Conservation (phyloP, 805 yeast genomes). For the Monosporozyma servazzii region DNA sequence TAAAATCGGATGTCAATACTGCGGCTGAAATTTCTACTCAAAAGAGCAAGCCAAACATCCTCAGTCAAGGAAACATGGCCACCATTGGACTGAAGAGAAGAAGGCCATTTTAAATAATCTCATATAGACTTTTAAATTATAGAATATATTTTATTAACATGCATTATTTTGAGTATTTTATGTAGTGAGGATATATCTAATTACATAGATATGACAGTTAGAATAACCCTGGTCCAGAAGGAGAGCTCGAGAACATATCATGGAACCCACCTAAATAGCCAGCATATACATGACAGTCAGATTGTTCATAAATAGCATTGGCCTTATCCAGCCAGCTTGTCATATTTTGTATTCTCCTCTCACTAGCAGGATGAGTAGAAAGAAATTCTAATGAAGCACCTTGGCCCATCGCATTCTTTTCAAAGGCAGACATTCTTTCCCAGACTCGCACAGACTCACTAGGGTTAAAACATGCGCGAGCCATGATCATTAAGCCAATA, state of each 20-base stretch:
- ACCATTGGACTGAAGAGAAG: conserved; percentile 23
- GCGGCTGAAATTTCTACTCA: neutral
- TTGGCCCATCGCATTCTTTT: conserved; percentile 26
- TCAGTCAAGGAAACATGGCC: conserved; percentile 4
- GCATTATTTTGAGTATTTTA: neutral
- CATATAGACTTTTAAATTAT: neutral
- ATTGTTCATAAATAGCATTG: conserved; percentile 19
- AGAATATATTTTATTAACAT: neutral
- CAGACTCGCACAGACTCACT: conserved; percentile 66
- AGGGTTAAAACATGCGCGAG: conserved; percentile 80
- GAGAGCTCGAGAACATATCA: neutral
- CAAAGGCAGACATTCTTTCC: conserved; percentile 64
- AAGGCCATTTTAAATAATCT: conserved; percentile 11
- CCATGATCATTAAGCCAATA: conserved; percentile 87
- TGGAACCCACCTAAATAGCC: conserved; percentile 15
- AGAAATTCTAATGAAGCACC: conserved; percentile 48
- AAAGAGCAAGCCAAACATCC: neutral
- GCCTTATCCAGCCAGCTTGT: conserved; percentile 55
- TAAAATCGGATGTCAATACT: conserved; percentile 4
- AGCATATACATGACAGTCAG: conserved; percentile 21
- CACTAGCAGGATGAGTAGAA: conserved; percentile 84
- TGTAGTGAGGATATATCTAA: neutral
- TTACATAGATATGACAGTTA: neutral
- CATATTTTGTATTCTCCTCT: conserved; percentile 62
- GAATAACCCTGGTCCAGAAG: neutral